Evolutionary conservation across 2,329 filamentous ascomycete genomes (phyloP).

Genomic region (Apiospora pterosperma): DNA sequence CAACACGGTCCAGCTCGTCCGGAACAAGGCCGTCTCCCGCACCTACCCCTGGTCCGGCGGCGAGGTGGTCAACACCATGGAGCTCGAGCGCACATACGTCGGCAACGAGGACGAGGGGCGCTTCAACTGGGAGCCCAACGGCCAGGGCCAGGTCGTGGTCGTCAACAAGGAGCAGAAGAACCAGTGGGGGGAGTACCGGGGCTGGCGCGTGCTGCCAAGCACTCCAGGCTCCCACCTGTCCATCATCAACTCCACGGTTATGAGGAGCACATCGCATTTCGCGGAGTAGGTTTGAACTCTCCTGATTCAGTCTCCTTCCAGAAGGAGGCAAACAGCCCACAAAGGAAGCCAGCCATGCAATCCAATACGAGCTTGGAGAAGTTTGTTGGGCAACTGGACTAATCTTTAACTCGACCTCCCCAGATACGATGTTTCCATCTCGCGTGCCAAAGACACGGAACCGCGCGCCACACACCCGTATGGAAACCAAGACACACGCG

Average conservation of each 20-base stretch:
- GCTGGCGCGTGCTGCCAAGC: constrained; percentile 39
- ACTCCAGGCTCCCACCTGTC: constrained; percentile 32
- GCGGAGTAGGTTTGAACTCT: constrained; percentile 30
- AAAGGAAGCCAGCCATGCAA: not conserved
- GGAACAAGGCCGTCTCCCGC: constrained; percentile 20
- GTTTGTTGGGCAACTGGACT: not conserved
- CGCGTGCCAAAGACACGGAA: constrained; percentile 22
- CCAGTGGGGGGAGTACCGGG: constrained; percentile 36
- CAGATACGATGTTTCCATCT: constrained; percentile 6
- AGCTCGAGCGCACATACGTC: constrained; percentile 23
- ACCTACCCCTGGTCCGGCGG: constrained; percentile 15
- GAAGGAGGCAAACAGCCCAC: not conserved
- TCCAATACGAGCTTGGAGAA: not conserved
- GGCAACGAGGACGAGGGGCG: constrained; percentile 14
- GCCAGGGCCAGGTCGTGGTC: constrained; percentile 34
- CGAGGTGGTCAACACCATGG: constrained; percentile 32
- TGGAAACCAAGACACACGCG: constrained; percentile 31
- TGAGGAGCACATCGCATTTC: constrained; percentile 32
- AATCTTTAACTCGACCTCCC: constrained; percentile 24
- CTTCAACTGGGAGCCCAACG: constrained; percentile 28
- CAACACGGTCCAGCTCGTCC: constrained; percentile 15
- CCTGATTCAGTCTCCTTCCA: not conserved
- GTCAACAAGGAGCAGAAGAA: constrained; percentile 25
- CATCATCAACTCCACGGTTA: constrained; percentile 29
- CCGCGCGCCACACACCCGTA: constrained; percentile 32